Evolutionary conservation across 495 filamentous ascomycete genomes (phyloP), one percentile per base, ranked within the genome.

Genomic region (Darksidea phi): DNA sequence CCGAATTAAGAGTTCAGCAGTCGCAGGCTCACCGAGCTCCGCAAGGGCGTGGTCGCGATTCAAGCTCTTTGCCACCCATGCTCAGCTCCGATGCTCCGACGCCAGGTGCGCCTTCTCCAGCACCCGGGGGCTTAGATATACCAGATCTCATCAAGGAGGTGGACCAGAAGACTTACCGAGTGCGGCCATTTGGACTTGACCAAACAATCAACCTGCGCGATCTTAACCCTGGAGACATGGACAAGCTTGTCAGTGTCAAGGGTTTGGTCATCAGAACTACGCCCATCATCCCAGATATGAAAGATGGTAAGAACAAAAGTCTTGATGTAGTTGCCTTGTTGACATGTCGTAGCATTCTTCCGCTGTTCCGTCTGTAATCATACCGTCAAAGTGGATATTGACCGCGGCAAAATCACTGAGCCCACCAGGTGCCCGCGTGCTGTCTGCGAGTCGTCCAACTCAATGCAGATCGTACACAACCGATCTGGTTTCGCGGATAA

Each of bases 401-500:
- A 99, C 71, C 87, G 94, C 70, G 94, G 94, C 67, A 91, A 91
- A 75, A 99, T 99, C 63, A 86, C 89, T 47, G 94, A 99, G 73
- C 94, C 94, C 6, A 96, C 92, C 4, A 78, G 84, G 64, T 99
- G 94, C 67, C 91, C 93, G 10, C 86, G 95, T 18, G 78, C 81
- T n/a, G 82, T 86, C 45, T 99, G 94, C 75, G 82, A 85, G 45
- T 84, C 86, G 45, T 85, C 84, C 61, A 97, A 99, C 71, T 94
- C 91, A 23, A 97, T 99, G 95, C 90, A 97, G 70, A 91, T 99
- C 60, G 79, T 97, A 12, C 94, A 99, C 79, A 97, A 99, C 74
- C 89, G 94, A 54, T 97, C 91, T 64, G 80, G 82, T 13, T 99
- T 99, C 72, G 85, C 90, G 48, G 94, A 99, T 70, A 99, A 97